Percentiles rank a stretch among this genome's conserved stretches.
phyloP scores from a whole-genome alignment of 129 eudicot species.

The Centella asiatica region DNA sequence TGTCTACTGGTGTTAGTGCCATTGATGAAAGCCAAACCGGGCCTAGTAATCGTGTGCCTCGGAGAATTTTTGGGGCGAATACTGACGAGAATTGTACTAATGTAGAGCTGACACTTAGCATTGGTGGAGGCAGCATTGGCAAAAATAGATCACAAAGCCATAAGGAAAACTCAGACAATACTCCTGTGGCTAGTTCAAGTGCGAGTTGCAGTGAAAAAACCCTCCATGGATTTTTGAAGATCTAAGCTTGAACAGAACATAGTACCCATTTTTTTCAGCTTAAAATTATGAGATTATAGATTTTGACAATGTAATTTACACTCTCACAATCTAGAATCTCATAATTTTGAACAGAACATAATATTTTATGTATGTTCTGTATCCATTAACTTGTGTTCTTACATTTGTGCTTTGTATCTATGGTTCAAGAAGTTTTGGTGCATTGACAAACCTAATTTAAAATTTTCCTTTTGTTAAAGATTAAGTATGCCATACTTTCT shows the following conservation, averaged over 20 bases:
- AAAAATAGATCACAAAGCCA: constrained; percentile 1
- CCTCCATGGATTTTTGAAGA: constrained; percentile 8
- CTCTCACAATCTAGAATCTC: too few relatives aligned
- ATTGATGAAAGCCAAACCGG: constrained; percentile 9
- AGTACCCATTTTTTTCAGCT: too few relatives aligned
- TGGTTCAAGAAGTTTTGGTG: too few relatives aligned
- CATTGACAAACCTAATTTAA: too few relatives aligned
- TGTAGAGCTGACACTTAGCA: constrained; percentile 53
- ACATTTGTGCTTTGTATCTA: neutral
- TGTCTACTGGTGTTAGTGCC: constrained; percentile 22
- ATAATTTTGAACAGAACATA: too few relatives aligned
- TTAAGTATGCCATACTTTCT: too few relatives aligned
- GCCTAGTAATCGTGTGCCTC: neutral
- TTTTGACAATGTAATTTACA: too few relatives aligned
- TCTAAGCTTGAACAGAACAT: constrained; percentile 12
- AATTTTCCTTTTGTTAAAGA: too few relatives aligned
- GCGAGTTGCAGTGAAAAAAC: neutral
- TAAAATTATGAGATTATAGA: too few relatives aligned
- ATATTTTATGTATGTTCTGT: neutral
- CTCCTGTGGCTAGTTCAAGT: constrained; percentile 6
- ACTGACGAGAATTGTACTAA: constrained; percentile 22
- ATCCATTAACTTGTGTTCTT: neutral
- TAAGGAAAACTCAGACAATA: constrained; percentile 2
- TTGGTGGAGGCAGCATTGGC: constrained; percentile 39
- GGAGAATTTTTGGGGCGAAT: neutral